phyloP scores from a whole-genome alignment of 2,329 filamentous ascomycete species.

The Cercospora sp. region DNA sequence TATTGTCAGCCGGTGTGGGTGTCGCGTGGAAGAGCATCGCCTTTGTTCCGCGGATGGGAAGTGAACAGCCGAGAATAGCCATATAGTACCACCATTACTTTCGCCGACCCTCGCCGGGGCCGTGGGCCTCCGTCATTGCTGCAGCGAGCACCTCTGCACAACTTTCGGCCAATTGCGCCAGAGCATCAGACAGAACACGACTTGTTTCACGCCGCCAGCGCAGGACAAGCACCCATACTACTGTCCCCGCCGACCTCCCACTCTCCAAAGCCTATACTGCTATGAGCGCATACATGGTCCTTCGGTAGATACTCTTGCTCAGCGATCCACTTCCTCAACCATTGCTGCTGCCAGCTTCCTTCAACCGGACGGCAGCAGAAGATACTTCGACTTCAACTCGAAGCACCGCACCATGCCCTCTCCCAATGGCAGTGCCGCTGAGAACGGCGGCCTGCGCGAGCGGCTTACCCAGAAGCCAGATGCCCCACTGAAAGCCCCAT shows the following conservation, averaged over 20 bases:
- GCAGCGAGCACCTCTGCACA: background rate
- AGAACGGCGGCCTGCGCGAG: constrained; percentile 48
- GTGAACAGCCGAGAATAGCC: background rate
- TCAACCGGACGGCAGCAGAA: constrained; percentile 20
- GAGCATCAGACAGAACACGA: constrained; percentile 6
- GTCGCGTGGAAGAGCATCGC: background rate
- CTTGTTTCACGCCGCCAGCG: constrained; percentile 4
- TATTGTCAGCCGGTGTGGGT: background rate
- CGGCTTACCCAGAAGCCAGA: constrained; percentile 43
- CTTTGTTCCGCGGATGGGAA: background rate
- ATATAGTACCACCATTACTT: background rate
- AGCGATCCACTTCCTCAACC: constrained; percentile 9
- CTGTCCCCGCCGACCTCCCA: constrained; percentile 4
- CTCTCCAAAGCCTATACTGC: constrained; percentile 12
- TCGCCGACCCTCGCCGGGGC: background rate
- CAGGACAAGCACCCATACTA: constrained; percentile 4
- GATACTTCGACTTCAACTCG: constrained; percentile 25
- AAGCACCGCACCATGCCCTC: constrained; percentile 26
- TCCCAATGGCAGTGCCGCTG: constrained; percentile 23
- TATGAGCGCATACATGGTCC: constrained; percentile 18
- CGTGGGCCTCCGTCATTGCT: background rate
- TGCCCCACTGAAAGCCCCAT: constrained; percentile 34
- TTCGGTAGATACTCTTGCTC: constrained; percentile 16
- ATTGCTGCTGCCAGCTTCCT: constrained; percentile 17
- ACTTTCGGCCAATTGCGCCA: constrained; percentile 8